These are phyloP conservation scores for Picochlorum sp. DNA, from an alignment of 139 green algal genomes.

Conservation along the genomic window DNA sequence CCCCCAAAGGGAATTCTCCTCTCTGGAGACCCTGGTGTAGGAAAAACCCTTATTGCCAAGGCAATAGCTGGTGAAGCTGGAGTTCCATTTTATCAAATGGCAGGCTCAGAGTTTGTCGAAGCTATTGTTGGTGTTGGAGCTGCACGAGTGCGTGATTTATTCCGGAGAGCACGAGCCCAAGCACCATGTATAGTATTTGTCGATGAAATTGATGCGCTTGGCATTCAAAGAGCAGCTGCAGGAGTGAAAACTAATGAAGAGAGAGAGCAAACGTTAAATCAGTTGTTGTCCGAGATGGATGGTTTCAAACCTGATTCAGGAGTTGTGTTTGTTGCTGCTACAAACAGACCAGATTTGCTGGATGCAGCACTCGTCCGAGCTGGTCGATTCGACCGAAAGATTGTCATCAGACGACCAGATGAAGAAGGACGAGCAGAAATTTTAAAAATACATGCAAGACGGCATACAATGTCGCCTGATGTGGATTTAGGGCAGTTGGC, in stretches of 20 bases:
- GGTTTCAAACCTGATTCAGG: conserved; percentile 88
- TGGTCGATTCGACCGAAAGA: conserved; percentile 91
- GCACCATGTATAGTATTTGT: conserved; percentile 96
- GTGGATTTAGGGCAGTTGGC: conserved; percentile 87
- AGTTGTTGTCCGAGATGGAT: conserved; percentile 97
- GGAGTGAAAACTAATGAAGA: conserved; percentile 49
- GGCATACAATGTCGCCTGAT: conserved; percentile 42
- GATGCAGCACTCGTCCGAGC: conserved; percentile 74
- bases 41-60: conserved; percentile 91
- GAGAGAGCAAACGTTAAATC: conserved; percentile 93
- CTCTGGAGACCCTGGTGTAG: conserved; percentile 80
- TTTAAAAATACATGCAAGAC: conserved; percentile 56
- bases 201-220: conserved; percentile 96
- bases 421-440: conserved; percentile 63
- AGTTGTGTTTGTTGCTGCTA: conserved; percentile 95
- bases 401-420: conserved; percentile 68
- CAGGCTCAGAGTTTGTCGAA: conserved; percentile 95
- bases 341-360: conserved; percentile 74
- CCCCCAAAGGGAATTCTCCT: conserved; percentile 94
- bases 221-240: conserved; percentile 65
- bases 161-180: conserved; percentile 77
- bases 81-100: conserved; percentile 91
- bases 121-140: conserved; percentile 94
- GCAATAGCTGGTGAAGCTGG: conserved; percentile 82
- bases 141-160: conserved; percentile 90